Evolutionary conservation across 495 filamentous ascomycete species (phyloP).

Genomic region (Neurospora sp.): DNA sequence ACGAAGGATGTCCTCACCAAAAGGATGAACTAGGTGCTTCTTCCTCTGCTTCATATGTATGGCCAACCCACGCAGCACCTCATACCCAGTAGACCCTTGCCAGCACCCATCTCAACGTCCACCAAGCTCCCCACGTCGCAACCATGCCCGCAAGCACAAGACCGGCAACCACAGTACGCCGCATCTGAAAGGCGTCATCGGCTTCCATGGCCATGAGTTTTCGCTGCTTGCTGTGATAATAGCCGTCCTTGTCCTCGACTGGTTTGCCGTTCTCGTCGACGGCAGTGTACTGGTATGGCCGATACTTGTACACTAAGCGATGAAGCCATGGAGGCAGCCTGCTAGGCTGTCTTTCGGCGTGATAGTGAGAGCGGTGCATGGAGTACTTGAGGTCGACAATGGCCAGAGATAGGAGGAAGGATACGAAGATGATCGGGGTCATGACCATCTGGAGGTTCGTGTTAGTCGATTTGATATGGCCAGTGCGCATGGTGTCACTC

Average conservation of each 20-base stretch:
- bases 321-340: conserved; percentile 31
- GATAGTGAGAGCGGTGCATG: conserved; percentile 26
- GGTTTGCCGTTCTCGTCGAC: conserved; percentile 10
- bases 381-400: conserved; percentile 38
- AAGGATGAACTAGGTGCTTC: not conserved
- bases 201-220: conserved; percentile 41
- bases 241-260: conserved; percentile 15
- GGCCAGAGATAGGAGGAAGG: conserved; percentile 43
- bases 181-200: conserved; percentile 40
- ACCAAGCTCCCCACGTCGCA: conserved; percentile 22
- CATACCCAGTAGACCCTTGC: not conserved
- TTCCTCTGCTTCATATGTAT: not conserved
- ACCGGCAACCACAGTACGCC: conserved; percentile 27
- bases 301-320: conserved; percentile 23
- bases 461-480: not conserved
- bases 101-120: conserved; percentile 8
- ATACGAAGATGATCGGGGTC: conserved; percentile 38
- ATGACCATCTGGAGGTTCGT: conserved; percentile 27
- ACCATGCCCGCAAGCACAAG: conserved; percentile 20
- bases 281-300: conserved; percentile 16
- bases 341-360: conserved; percentile 18
- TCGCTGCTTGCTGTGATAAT: conserved; percentile 42
- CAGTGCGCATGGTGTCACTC: not conserved
- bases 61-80: not conserved
- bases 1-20: not conserved